Evolutionary conservation across 352 stramenopile species (phyloP).

Genomic region (Phytophthora fragariaefolia): DNA sequence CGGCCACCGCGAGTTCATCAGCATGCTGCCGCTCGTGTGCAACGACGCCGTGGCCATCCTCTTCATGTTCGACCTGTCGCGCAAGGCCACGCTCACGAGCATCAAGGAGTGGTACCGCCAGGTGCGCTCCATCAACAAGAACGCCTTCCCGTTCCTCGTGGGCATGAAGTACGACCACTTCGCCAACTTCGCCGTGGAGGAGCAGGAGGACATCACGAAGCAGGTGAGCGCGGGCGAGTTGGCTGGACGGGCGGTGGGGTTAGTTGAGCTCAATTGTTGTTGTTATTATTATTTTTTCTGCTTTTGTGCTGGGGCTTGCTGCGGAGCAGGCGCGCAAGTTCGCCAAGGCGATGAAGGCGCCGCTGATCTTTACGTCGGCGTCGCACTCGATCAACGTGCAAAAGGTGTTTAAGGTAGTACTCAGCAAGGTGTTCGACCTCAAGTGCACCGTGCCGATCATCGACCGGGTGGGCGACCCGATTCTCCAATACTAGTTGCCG

Average conservation of each 20-base stretch:
- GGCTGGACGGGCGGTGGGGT: too few relatives aligned
- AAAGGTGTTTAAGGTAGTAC: conserved; percentile 96
- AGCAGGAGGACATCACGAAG: conserved; percentile 95
- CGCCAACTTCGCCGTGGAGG: conserved; percentile 88
- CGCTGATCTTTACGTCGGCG: conserved; percentile 94
- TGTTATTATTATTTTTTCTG: conserved; percentile 2
- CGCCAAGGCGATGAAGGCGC: conserved; percentile 95
- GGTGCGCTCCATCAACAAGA: conserved; percentile 92
- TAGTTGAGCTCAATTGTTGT: not conserved
- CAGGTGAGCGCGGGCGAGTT: conserved; percentile 53
- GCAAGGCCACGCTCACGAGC: conserved; percentile 92
- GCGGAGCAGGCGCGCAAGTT: conserved; percentile 94
- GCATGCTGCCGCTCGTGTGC: conserved; percentile 95
- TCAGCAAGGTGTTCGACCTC: conserved; percentile 95
- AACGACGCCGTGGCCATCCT: conserved; percentile 95
- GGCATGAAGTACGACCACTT: conserved; percentile 97
- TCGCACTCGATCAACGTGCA: conserved; percentile 96
- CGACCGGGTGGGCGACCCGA: conserved; percentile 91
- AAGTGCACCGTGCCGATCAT: conserved; percentile 95
- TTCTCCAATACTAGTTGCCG: conserved; percentile 85
- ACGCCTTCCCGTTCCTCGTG: conserved; percentile 93
- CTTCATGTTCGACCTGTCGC: conserved; percentile 96
- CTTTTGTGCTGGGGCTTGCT: not conserved
- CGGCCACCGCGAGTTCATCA: conserved; percentile 94
- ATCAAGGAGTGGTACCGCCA: conserved; percentile 95